Percentiles rank a stretch among this genome's conserved stretches.
These are phyloP conservation scores for Phycomyces nitens DNA, from an alignment of 192 early-diverging fungal genomes.

Conservation along the genomic window DNA sequence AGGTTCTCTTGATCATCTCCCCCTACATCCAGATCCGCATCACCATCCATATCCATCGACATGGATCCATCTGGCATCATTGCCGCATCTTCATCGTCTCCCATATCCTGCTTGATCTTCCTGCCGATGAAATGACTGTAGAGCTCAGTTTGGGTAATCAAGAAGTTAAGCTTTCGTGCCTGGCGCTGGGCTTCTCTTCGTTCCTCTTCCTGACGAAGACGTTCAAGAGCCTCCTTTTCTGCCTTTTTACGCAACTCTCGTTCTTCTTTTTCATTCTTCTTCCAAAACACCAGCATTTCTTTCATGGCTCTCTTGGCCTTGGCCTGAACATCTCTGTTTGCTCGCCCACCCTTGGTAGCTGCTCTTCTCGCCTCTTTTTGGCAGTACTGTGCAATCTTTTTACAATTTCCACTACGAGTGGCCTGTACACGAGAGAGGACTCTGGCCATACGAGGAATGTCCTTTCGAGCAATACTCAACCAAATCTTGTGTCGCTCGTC, in stretches of 20 bases:
- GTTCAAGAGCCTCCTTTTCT: conserved; percentile 81
- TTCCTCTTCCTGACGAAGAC: conserved; percentile 76
- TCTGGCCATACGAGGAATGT: conserved; percentile 36
- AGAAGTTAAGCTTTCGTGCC: conserved; percentile 86
- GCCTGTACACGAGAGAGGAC: conserved; percentile 45
- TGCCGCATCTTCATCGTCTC: conserved; percentile 32
- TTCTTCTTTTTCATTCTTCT: conserved; percentile 87
- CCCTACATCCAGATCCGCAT: conserved; percentile 10
- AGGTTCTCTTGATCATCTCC: conserved; percentile 23
- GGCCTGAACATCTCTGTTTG: conserved; percentile 59
- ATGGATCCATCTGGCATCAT: conserved; percentile 6
- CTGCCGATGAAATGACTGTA: conserved; percentile 90
- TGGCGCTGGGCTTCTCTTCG: conserved; percentile 76
- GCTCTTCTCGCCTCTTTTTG: conserved; percentile 70
- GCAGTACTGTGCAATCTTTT: conserved; percentile 66
- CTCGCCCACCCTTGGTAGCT: conserved; percentile 44
- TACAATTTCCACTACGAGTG: conserved; percentile 55
- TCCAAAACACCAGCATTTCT: conserved; percentile 87
- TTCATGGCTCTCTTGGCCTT: conserved; percentile 64
- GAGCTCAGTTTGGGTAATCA: conserved; percentile 89
- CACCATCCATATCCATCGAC: conserved; percentile 9
- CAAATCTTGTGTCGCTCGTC: conserved; percentile 23
- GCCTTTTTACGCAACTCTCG: conserved; percentile 84
- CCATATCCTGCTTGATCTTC: conserved; percentile 54
- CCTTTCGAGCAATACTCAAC: conserved; percentile 24